These are phyloP conservation scores for Piedraia hortae DNA, from an alignment of 2,329 filamentous ascomycete species.

Conservation along the genomic window DNA sequence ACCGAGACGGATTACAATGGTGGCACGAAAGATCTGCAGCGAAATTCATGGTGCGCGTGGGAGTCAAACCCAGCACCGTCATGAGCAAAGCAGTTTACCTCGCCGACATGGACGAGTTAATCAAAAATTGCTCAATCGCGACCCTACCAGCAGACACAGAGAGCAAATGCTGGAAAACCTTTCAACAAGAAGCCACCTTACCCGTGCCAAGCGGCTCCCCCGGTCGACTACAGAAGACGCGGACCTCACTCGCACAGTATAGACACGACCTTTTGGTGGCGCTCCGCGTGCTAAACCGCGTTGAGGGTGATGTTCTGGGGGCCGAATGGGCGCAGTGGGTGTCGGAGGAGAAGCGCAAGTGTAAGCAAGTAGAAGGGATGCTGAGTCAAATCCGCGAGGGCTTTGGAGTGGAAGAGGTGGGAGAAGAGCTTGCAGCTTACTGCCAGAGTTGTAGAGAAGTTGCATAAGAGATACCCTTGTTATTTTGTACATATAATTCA, in stretches of 20 bases:
- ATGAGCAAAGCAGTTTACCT: constrained; percentile 67
- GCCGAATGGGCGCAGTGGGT: constrained; percentile 92
- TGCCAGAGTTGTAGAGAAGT: constrained; percentile 30
- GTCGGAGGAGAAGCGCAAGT: constrained; percentile 46
- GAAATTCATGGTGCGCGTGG: constrained; percentile 56
- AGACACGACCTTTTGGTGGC: constrained; percentile 78
- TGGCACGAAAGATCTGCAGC: constrained; percentile 60
- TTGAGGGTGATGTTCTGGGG: constrained; percentile 62
- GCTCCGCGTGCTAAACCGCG: constrained; percentile 63
- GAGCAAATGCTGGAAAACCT: too few relatives aligned
- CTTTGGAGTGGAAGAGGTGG: constrained; percentile 5
- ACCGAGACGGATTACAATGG: constrained; percentile 48
- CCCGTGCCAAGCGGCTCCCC: too few relatives aligned
- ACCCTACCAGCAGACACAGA: too few relatives aligned
- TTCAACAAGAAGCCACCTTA: too few relatives aligned
- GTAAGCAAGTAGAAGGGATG: constrained; percentile 31
- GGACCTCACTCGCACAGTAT: constrained; percentile 58
- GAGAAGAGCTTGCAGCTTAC: constrained; percentile 29
- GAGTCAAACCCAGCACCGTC: constrained; percentile 53
- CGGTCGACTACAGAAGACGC: constrained; percentile 45
- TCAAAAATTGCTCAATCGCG: constrained; percentile 4
- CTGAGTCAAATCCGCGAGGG: constrained; percentile 13
- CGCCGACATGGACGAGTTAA: constrained; percentile 42
- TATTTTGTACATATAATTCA: too few relatives aligned
- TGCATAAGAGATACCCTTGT: too few relatives aligned